These are phyloP conservation scores for Phytophthora lateralis DNA, from an alignment of 352 stramenopile species.

Conservation along the genomic window DNA sequence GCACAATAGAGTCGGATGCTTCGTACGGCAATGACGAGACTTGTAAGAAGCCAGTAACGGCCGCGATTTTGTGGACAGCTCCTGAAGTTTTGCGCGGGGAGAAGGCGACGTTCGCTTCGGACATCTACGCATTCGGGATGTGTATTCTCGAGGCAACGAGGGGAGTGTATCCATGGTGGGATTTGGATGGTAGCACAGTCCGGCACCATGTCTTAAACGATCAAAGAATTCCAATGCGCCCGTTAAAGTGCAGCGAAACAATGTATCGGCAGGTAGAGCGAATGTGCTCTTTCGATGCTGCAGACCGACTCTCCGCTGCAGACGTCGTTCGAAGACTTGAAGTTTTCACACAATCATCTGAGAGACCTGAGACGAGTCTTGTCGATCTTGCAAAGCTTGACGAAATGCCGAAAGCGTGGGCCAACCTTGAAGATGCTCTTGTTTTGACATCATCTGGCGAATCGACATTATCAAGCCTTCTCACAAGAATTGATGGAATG, in stretches of 20 bases:
- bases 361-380: background rate
- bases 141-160: background rate
- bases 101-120: background rate
- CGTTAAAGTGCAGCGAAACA: background rate
- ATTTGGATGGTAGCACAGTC: too few relatives aligned
- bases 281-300: background rate
- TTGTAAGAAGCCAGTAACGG: background rate
- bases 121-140: conserved; percentile 2
- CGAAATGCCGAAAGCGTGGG: background rate
- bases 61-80: background rate
- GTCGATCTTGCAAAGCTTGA: background rate
- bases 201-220: background rate
- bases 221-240: background rate
- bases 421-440: background rate
- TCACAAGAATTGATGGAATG: background rate
- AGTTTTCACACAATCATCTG: background rate
- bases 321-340: background rate
- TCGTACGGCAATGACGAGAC: background rate
- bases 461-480: background rate
- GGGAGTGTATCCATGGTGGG: background rate
- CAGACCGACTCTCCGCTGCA: background rate
- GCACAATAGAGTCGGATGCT: background rate
- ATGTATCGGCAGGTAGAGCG: background rate
- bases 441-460: background rate
- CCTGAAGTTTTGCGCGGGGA: background rate